Base-by-base conservation (phyloP, 306 rosid species). In the Delonix regia region DNA sequence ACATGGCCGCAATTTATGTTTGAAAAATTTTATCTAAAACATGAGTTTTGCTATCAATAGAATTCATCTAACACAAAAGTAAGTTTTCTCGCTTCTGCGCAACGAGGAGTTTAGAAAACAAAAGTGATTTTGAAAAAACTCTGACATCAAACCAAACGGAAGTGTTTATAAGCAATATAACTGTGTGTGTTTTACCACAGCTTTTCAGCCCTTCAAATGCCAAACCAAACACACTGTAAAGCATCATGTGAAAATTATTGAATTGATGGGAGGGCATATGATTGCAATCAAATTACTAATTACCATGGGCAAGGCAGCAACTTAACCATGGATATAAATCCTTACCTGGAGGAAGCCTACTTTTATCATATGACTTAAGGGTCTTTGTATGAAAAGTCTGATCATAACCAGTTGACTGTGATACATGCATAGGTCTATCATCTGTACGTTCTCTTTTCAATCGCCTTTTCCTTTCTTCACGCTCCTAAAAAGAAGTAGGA, bases 321-420 rank as follows among this genome's bases (percentile, higher is more conserved):
- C 34, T 67, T 28, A 64, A 21, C 59, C 42, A 73, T 8, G 80
- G 64, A 84, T 51, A 78, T 57, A 89, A 73, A 72, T 66, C 76
- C 87, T 87, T 84, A 96, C 99, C 99, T 24, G 97, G 91, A 69
- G 99, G 99, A 56, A 96, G 98, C 86, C 84, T 93, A 69, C 86
- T 91, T 65, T 81, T 93, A 80, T 93, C 99, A 75, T 92, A 87
- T 78, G 86, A 12, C 77, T 90, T 93, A 9, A 49, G 79, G 74
- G 41, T 73, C 79, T 88, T 96, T 52, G 87, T 38, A 27, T 87
- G 89, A 84, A 67, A 89, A 9, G 53, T 80, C 71, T 82, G 89
- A 78, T 96, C 99, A 81, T 86, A 83, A 49, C 86, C 81, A 68
- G 87, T 72, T 36, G 91, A 87, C 44, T 91, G 98, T 78, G 93